Evolutionary conservation across 139 green algal genomes (phyloP).

Genomic region (Chlamydomonas eustigma): DNA sequence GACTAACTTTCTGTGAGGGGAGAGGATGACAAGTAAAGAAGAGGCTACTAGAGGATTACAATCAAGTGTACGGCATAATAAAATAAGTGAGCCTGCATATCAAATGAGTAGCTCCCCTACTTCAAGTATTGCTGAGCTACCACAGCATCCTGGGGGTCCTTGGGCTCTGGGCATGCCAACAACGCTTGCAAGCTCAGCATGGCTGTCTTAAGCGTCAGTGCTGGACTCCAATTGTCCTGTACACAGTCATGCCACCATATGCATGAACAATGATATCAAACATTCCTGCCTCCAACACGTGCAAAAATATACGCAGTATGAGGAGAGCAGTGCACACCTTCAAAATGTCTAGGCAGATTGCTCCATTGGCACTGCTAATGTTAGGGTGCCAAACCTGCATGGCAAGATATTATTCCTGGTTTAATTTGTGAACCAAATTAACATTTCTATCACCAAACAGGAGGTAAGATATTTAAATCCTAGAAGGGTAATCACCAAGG

Average conservation of each 20-base stretch:
- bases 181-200: slow-evolving; percentile 84
- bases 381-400: slow-evolving; percentile 94
- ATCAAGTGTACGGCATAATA: not conserved
- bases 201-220: slow-evolving; percentile 97
- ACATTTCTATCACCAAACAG: too few relatives aligned
- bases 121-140: slow-evolving; percentile 88
- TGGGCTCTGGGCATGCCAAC: slow-evolving; percentile 50
- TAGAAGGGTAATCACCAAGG: not conserved
- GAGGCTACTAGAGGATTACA: not conserved
- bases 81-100: slow-evolving; percentile 45
- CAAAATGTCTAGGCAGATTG: slow-evolving; percentile 97
- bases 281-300: too few relatives aligned
- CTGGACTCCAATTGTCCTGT: slow-evolving; percentile 88
- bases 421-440: too few relatives aligned
- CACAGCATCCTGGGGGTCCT: slow-evolving; percentile 93
- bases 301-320: too few relatives aligned
- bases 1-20: not conserved
- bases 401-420: too few relatives aligned
- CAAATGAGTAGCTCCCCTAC: slow-evolving; percentile 49
- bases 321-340: slow-evolving; percentile 54
- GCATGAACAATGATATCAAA: too few relatives aligned
- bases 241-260: too few relatives aligned
- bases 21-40: not conserved
- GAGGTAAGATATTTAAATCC: too few relatives aligned
- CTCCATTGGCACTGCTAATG: slow-evolving; percentile 89